phyloP scores from a whole-genome alignment of 208 protist species.

The Trypanosoma mega region DNA sequence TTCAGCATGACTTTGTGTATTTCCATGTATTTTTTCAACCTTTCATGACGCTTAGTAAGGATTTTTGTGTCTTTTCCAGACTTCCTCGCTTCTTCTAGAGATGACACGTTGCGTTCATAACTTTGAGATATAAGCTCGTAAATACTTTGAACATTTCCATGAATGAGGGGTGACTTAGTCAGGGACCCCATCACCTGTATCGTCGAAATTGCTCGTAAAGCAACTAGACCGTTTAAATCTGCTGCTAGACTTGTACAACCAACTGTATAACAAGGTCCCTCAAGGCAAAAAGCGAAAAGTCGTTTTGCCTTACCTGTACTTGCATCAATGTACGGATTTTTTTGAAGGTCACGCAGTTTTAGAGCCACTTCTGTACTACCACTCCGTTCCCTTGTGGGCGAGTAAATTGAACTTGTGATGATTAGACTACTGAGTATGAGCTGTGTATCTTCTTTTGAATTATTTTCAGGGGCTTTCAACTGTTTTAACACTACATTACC shows the following conservation, averaged over 20 bases:
- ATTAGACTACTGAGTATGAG: not conserved
- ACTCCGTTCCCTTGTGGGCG: not conserved
- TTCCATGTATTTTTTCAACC: not conserved
- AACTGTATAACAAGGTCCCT: slow-evolving; percentile 1
- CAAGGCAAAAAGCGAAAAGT: not conserved
- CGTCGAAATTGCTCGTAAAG: not conserved
- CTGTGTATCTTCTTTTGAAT: not conserved
- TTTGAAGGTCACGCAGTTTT: not conserved
- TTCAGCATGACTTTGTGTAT: not conserved
- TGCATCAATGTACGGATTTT: slow-evolving; percentile 1
- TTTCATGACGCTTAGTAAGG: not conserved
- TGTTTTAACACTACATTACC: slow-evolving; percentile 3
- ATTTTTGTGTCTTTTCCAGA: not conserved
- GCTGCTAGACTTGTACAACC: slow-evolving; percentile 1
- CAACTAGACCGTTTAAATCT: not conserved
- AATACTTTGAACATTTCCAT: not conserved
- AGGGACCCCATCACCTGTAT: not conserved
- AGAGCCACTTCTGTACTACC: not conserved
- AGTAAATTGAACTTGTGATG: slow-evolving; percentile 1
- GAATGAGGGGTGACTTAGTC: not conserved
- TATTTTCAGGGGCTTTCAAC: not conserved
- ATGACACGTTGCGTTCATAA: not conserved
- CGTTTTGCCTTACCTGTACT: not conserved
- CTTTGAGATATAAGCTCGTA: not conserved
- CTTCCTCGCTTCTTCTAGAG: not conserved